A percentile compares a stretch with the other conserved stretches of the same genome.
phyloP scores from a whole-genome alignment of 1,284 basidiomycete species.

The Violaceomyces palustris region DNA sequence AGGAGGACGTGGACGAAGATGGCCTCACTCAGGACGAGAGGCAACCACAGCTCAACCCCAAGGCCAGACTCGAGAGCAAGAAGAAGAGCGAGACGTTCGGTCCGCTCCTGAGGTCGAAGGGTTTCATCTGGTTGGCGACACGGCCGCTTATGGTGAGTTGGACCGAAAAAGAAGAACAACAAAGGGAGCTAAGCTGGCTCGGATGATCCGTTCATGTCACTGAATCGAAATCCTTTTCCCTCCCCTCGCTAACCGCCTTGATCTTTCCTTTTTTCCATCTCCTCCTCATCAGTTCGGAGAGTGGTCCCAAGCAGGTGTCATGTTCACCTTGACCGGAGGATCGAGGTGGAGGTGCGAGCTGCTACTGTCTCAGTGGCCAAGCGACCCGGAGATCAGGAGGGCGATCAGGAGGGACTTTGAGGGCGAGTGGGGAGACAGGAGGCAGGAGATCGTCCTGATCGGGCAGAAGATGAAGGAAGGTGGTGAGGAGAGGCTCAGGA shows the following conservation, averaged over 20 bases:
- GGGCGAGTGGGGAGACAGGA: slow-evolving; percentile 55
- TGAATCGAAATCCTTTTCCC: not conserved
- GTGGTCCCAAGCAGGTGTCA: slow-evolving; percentile 56
- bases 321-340: slow-evolving; percentile 55
- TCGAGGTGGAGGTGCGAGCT: slow-evolving; percentile 55
- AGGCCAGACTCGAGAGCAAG: slow-evolving; percentile 53
- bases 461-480: slow-evolving; percentile 50
- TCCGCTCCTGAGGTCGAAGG: slow-evolving; percentile 55
- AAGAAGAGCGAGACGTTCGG: slow-evolving; percentile 52
- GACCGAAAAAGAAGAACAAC: not conserved
- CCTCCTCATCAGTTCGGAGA: too few species aligned
- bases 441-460: slow-evolving; percentile 55
- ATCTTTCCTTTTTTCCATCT: too few species aligned
- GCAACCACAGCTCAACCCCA: slow-evolving; percentile 55
- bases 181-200: not conserved
- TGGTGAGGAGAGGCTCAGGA: slow-evolving; percentile 47
- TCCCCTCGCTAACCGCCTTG: too few species aligned
- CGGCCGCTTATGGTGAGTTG: slow-evolving; percentile 39
- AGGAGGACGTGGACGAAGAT: slow-evolving; percentile 14
- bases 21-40: slow-evolving; percentile 33
- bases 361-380: slow-evolving; percentile 53
- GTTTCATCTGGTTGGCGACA: slow-evolving; percentile 55
- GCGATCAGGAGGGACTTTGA: slow-evolving; percentile 55
- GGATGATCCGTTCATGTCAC: not conserved
- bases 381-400: slow-evolving; percentile 51